Conservation (phyloP, 805 yeast genomes). For the Hanseniaspora lindneri region DNA sequence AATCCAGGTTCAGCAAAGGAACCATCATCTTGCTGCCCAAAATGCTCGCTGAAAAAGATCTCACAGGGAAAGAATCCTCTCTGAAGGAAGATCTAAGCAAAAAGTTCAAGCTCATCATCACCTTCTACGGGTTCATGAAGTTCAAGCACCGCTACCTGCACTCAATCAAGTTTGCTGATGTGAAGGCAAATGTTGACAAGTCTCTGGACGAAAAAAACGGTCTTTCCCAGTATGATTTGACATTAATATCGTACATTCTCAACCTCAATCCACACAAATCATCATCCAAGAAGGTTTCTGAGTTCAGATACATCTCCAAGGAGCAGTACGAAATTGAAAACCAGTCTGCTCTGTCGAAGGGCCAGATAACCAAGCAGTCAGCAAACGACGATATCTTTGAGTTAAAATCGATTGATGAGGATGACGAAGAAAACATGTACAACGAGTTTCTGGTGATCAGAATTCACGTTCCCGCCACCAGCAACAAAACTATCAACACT, state of each 20-base stretch:
- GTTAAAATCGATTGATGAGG: slow-evolving; percentile 31
- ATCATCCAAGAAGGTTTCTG: slow-evolving; percentile 34
- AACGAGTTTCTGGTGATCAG: slow-evolving; percentile 63
- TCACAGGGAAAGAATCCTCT: no score
- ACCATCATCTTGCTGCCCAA: no score
- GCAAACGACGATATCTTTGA: slow-evolving; percentile 36
- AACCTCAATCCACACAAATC: neutral
- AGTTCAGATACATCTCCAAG: slow-evolving; percentile 68
- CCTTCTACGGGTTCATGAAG: slow-evolving; percentile 47
- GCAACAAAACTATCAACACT: slow-evolving; percentile 32
- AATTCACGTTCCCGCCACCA: slow-evolving; percentile 44
- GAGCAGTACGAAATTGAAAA: slow-evolving; percentile 35
- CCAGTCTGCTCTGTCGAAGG: slow-evolving; percentile 8
- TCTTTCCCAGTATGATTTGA: neutral
- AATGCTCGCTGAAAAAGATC: no score
- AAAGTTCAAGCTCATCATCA: slow-evolving; percentile 30
- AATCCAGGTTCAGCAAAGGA: no score
- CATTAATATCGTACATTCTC: neutral
- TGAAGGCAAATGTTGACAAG: slow-evolving; percentile 42
- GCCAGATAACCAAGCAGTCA: slow-evolving; percentile 6
- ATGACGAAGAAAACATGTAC: slow-evolving; percentile 34
- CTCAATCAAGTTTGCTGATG: slow-evolving; percentile 27
- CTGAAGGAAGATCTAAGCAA: slow-evolving; percentile 1
- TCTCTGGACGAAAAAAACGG: slow-evolving; percentile 34
- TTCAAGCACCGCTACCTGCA: slow-evolving; percentile 9